These are phyloP conservation scores for Penicillium atrosanguineum DNA, from an alignment of 495 filamentous ascomycete genomes.

Conservation along the genomic window DNA sequence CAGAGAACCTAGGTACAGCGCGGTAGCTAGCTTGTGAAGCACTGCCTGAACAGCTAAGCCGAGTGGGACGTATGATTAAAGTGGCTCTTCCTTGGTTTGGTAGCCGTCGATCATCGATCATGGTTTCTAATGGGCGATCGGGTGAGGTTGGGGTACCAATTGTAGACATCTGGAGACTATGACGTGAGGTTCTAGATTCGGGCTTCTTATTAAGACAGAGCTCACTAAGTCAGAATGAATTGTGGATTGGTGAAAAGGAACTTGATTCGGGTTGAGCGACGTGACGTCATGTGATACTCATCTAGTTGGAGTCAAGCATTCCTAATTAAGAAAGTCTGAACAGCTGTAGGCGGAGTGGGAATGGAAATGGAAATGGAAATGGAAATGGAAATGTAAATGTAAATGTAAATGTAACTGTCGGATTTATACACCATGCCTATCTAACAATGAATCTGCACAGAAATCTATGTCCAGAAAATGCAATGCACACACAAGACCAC, in stretches of 20 bases:
- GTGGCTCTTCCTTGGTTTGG: neutral
- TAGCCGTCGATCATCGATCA: slow-evolving; percentile 5
- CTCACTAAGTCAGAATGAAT: neutral
- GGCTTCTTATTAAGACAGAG: neutral
- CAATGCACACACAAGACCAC: neutral
- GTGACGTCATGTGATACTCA: slow-evolving; percentile 13
- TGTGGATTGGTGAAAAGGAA: neutral
- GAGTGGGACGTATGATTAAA: neutral
- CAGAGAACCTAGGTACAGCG: too few species aligned
- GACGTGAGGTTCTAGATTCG: neutral
- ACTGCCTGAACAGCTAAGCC: neutral
- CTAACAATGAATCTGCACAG: neutral
- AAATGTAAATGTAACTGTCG: neutral
- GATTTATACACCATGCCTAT: neutral
- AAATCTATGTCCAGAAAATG: slow-evolving; percentile 1
- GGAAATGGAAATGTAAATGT: too few species aligned
- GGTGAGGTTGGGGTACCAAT: neutral
- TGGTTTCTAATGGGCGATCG: neutral
- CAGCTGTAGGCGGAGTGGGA: too few species aligned
- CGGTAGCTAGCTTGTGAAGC: neutral
- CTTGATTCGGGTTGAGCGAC: neutral
- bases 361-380: too few species aligned
- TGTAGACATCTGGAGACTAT: neutral
- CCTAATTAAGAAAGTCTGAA: neutral
- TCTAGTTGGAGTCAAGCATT: too few species aligned